phyloP scores from a whole-genome alignment of 306 rosid species.

The Prunus armeniaca region DNA sequence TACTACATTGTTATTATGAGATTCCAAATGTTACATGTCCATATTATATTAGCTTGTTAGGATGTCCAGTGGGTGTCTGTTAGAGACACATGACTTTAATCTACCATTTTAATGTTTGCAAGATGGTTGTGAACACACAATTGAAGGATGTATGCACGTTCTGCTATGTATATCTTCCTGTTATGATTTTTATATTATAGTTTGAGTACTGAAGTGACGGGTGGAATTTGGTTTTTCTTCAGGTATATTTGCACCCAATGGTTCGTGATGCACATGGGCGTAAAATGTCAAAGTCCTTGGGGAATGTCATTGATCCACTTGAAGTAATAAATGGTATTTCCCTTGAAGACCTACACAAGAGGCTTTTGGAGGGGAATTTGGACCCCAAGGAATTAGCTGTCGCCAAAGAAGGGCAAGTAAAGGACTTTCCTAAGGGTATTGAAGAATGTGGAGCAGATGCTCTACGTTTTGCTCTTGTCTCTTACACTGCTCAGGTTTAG shows the following conservation, averaged over 20 bases:
- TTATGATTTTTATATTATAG: background rate
- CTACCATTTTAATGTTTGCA: background rate
- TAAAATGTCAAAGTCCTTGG: slow-evolving; percentile 96
- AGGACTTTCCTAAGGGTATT: slow-evolving; percentile 92
- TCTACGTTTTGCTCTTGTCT: slow-evolving; percentile 86
- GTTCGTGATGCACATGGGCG: slow-evolving; percentile 99
- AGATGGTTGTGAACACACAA: background rate
- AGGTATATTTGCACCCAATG: slow-evolving; percentile 98
- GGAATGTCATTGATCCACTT: slow-evolving; percentile 94
- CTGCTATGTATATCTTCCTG: background rate
- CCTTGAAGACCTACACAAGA: slow-evolving; percentile 73
- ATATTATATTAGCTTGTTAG: background rate
- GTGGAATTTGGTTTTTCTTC: slow-evolving; percentile 23
- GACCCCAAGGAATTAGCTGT: slow-evolving; percentile 71
- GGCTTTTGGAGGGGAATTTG: slow-evolving; percentile 86
- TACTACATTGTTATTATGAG: background rate
- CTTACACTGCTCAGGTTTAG: slow-evolving; percentile 92
- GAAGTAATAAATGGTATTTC: slow-evolving; percentile 86
- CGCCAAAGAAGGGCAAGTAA: slow-evolving; percentile 83
- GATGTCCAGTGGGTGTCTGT: background rate
- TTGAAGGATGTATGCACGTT: too few relatives aligned
- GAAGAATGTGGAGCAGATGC: slow-evolving; percentile 96
- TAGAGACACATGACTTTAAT: background rate
- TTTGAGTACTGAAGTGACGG: background rate
- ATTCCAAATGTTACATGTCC: background rate